Evolutionary conservation across 768 basidiomycete species (phyloP), one percentile per base, ranked within the genome.

Genomic region (Tylopilus rubrobrunneus): DNA sequence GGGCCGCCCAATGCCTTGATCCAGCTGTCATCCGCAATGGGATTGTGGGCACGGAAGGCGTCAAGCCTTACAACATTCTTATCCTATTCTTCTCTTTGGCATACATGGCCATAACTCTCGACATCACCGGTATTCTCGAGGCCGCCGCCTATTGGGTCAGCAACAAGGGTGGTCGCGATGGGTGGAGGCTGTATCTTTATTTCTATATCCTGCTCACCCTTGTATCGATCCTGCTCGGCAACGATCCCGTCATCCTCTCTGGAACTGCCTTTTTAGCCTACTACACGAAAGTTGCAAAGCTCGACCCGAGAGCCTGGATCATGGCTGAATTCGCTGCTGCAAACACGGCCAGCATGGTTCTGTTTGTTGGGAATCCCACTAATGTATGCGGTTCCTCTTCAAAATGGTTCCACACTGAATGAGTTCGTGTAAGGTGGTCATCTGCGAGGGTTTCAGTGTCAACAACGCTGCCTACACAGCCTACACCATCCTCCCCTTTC

Each of bases 31-130:
- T 96, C 37, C 78, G 85, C 15, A 71, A 81, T 55, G 95, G 95
- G 2, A 92, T 96, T 49, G 83, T 95, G 8, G 88, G 88, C 5
- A 76, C 78, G 1, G 86, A 86, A 54, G 87, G 87, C 4, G 80
- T 98, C 25, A 82, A 88, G 59, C 95, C 95, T 0, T 90, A 94
- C 64, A 91, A 97, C 66, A 94, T 98, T 58, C 82, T 98, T 68
- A 90, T 92, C 25, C 74, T 98, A 1, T 98, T 98, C 72, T 84
- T 92, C 61, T 91, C 89, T 3, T 76, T 97, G 46, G 92, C 94
- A 0, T 98, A 98, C 71, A 87, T 97, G 77, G 85, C 93, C 5
- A 87, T 97, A 33, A 91, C 94, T 0, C 78, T 98, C 40, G 96
- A 98, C 63, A 80, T 86, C 8, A 93, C 93, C 0, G 96, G 96